Evolutionary conservation across 1,284 basidiomycete species (phyloP).

Genomic region (Erythrobasidium hasegawianum): DNA sequence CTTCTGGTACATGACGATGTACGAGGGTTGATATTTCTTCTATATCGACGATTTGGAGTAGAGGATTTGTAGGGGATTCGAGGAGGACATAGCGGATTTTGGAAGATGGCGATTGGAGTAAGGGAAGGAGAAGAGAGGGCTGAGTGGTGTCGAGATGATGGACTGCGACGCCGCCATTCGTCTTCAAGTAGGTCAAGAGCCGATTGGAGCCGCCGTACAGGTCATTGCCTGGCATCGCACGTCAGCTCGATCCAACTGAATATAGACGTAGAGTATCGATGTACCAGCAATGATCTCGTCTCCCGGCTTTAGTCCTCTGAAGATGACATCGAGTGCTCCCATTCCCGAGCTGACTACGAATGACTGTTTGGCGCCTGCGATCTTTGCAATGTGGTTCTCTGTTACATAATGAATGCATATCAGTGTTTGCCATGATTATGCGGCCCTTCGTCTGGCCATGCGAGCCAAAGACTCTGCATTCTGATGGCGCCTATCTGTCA

Average conservation of each 20-base stretch:
- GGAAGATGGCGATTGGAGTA: constrained; percentile 66
- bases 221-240: constrained; percentile 59
- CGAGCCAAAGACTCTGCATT: neutral
- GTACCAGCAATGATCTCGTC: constrained; percentile 93
- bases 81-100: constrained; percentile 80
- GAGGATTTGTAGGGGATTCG: constrained; percentile 95
- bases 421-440: neutral
- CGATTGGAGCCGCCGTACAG: constrained; percentile 98
- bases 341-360: constrained; percentile 94
- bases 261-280: too few species aligned
- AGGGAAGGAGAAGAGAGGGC: constrained; percentile 61
- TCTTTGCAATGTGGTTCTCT: constrained; percentile 94
- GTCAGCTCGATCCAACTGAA: too few species aligned
- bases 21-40: constrained; percentile 73
- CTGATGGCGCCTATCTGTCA: too few species aligned
- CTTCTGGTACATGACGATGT: constrained; percentile 70
- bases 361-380: constrained; percentile 80
- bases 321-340: constrained; percentile 94
- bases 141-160: constrained; percentile 93
- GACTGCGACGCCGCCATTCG: constrained; percentile 81
- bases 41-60: constrained; percentile 92
- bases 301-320: constrained; percentile 87
- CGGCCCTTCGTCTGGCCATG: neutral
- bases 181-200: constrained; percentile 75
- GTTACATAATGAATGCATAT: constrained; percentile 15